Evolutionary conservation across 441 rosid species (phyloP), one percentile per base, ranked within the genome.

Genomic region (Croton laevigatus): DNA sequence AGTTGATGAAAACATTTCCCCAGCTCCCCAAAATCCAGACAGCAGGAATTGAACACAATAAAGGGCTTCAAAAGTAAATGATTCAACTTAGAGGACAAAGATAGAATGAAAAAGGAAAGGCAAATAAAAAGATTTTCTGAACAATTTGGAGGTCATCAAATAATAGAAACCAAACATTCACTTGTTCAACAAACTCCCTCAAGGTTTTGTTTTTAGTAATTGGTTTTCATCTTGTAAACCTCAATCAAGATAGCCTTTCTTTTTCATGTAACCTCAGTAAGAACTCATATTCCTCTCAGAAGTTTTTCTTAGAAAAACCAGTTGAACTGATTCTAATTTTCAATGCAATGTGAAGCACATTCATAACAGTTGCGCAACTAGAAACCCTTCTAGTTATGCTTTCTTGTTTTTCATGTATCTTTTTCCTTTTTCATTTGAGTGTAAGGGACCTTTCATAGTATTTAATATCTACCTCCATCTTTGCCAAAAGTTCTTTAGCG

Each of bases 401-500:
- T 45, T 17, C 5, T 53, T 17, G 10, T 53, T 59, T 27, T 46
- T n/a, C 44, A 17, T n/a, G 6, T 2, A 6, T 23, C 48, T 20
- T 16, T 46, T 37, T 10, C 3, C 3, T 5, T 2, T 58, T 49
- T 16, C 4, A 44, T 45, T 46, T 46, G 49, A 3, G 52, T 5
- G 52, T n/a, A 16, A 17, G 52, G 17, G 52, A 12, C 19, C 16
- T 48, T 48, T 3, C 14, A 16, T 4, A 48, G 54, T 4, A 16
- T 23, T 40, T 46, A 20, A 44, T 19, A 49, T 53, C 6, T 86
- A 90, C 97, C 98, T 92, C 99, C 97, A 94, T 87, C 76, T 92
- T 90, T 66, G 82, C 89, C 87, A 94, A 5, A 54, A 94, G 98
- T 79, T 90, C 93, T 77, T 83, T 84, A 66, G 98, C 92, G 38